Base-by-base conservation (phyloP, 108 stramenopile species). In the Nitzschia putrida region DNA sequence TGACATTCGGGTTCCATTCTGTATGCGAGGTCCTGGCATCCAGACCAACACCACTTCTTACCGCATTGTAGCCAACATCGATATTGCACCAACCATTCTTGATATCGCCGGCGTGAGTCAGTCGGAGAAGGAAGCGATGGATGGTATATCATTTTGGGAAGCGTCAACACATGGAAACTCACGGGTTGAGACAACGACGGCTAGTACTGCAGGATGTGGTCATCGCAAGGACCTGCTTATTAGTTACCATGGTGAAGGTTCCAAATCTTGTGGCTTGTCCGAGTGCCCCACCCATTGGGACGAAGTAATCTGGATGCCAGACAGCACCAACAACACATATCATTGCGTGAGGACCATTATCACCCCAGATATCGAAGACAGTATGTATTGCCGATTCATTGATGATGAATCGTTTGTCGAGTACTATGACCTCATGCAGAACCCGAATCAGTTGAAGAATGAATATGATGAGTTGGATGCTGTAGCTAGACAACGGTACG, bases 1-100 rank as follows among this genome's bases (percentile, higher is more conserved):
- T 38, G 79, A 80, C 37, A 71, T 80, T 58, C 58, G 68, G 9
- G 79, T 80, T 0, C 79, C 79, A n/a, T 74, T 74, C 61, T 53
- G 69, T 21, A 73, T 74, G 3, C 40, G 65, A 25, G 72, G 78
- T 11, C 71, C 78, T 10, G 49, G 49, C 8, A 73, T 78, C 55
- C 66, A 23, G 8, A 7, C 49, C 1, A 61, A 60, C n/a, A 57
- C 37, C 8, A 57, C 34, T 14, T 51, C 67, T 3, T 2, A 52
- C 1, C 37, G 24, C 7, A 70, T 80, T 23, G 79, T 80, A 0
- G 53, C 72, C 10, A 64, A 63, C 2, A 55, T 80, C 45, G 79
- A 80, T 51, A 74, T 80, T 39, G 79, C 73, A 25, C 79, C 79
- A 2, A 80, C 79, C 0, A 70, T 80, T 43, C 16, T 70, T 22